phyloP scores from a whole-genome alignment of 805 yeast species.

The Pichia eremophila region DNA sequence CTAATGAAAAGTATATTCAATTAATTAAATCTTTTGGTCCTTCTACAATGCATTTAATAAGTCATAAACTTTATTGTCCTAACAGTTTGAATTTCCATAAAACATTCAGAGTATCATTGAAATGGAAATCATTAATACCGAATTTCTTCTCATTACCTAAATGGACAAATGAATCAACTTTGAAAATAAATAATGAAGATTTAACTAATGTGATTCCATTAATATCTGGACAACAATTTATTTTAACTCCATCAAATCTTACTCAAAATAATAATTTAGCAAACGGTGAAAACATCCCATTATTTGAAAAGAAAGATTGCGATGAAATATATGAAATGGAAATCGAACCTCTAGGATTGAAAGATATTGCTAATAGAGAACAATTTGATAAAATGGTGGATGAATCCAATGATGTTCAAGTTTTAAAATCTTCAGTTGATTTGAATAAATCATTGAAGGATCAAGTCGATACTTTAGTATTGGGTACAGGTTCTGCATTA shows the following conservation, averaged over 20 bases:
- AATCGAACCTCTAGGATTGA: conserved; percentile 10
- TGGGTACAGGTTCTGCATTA: conserved; percentile 90
- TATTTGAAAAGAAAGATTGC: conserved; percentile 15
- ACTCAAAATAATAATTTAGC: no score
- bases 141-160: conserved; percentile 35
- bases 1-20: conserved; percentile 31
- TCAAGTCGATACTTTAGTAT: conserved; percentile 58
- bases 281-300: not conserved
- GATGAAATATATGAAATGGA: conserved; percentile 22
- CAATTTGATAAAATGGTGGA: conserved; percentile 6
- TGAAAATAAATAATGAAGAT: conserved; percentile 17
- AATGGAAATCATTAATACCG: conserved; percentile 45
- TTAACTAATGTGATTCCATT: conserved; percentile 18
- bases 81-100: conserved; percentile 51
- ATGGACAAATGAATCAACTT: conserved; percentile 22
- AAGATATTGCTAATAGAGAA: conserved; percentile 4
- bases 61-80: conserved; percentile 61
- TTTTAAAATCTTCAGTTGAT: conserved; percentile 7
- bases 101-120: conserved; percentile 43
- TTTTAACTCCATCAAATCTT: conserved; percentile 12
- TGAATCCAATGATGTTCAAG: not conserved
- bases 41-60: conserved; percentile 49
- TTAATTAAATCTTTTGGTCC: conserved; percentile 50
- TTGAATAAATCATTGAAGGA: conserved; percentile 27
- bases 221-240: conserved; percentile 21